phyloP scores from a whole-genome alignment of 805 yeast species.

The Starmerella geochares region DNA sequence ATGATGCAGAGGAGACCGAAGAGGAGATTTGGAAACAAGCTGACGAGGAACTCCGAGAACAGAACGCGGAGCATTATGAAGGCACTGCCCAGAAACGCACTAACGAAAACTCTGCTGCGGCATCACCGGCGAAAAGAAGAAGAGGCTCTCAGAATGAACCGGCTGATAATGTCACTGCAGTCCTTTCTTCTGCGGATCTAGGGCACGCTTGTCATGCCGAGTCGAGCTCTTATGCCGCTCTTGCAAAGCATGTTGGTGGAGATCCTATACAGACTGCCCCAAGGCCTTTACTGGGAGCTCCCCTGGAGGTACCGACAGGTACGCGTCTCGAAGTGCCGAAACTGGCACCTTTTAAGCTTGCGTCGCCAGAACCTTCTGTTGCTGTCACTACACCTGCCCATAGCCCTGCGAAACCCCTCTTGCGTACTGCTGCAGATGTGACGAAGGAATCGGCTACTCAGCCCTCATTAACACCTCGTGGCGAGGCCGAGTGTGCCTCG shows the following conservation, averaged over 20 bases:
- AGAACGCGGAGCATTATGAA: background rate
- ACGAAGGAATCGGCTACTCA: too few relatives aligned
- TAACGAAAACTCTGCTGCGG: background rate
- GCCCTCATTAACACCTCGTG: too few relatives aligned
- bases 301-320: background rate
- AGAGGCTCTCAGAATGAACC: too few relatives aligned
- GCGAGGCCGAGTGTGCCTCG: background rate
- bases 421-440: too few relatives aligned
- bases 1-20: constrained; percentile 37
- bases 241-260: background rate
- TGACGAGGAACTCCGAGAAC: background rate
- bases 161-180: too few relatives aligned
- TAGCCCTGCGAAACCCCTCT: too few relatives aligned
- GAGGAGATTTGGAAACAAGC: constrained; percentile 27
- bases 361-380: too few relatives aligned
- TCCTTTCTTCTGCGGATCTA: background rate
- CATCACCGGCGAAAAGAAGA: background rate
- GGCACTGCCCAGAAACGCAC: background rate
- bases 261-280: background rate
- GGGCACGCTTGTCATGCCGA: background rate
- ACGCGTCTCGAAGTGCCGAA: background rate
- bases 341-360: background rate
- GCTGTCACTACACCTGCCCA: too few relatives aligned
- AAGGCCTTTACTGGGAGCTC: background rate
- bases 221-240: background rate